A percentile compares a stretch with the other conserved stretches of the same genome.
phyloP scores from a whole-genome alignment of 768 basidiomycete genomes.

The Daedalea quercina region DNA sequence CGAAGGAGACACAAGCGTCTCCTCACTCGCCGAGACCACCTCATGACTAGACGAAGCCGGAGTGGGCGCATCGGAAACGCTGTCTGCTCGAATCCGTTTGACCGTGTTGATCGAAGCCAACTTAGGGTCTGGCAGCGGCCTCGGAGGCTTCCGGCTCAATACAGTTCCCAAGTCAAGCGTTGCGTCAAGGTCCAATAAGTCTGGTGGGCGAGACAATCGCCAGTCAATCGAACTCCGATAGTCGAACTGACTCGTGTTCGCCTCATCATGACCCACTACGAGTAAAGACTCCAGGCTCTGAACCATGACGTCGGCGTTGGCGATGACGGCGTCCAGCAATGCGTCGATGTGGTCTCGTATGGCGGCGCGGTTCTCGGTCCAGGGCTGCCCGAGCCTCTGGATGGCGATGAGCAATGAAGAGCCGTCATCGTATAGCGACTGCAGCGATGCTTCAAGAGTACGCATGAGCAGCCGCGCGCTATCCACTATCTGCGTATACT shows the following conservation, averaged over 20 bases:
- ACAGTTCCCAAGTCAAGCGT: constrained; percentile 22
- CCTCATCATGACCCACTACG: constrained; percentile 63
- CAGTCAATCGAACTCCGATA: constrained; percentile 74
- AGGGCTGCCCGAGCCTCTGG: constrained; percentile 31
- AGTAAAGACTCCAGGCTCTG: constrained; percentile 59
- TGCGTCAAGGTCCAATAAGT: constrained; percentile 36
- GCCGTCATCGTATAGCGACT: constrained; percentile 71
- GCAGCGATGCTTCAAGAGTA: constrained; percentile 60
- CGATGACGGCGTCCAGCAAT: constrained; percentile 43
- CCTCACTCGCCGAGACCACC: neutral
- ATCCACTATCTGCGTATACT: constrained; percentile 60
- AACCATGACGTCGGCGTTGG: constrained; percentile 49
- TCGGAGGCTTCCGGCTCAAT: constrained; percentile 14
- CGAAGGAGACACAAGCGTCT: constrained; percentile 7
- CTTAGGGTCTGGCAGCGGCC: constrained; percentile 8
- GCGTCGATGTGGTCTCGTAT: constrained; percentile 38
- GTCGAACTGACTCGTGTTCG: constrained; percentile 58
- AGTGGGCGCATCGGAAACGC: constrained; percentile 10
- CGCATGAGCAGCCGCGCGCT: constrained; percentile 66
- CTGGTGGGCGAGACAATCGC: constrained; percentile 47
- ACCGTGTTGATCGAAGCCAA: constrained; percentile 17
- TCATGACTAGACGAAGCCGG: constrained; percentile 11
- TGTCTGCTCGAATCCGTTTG: constrained; percentile 12
- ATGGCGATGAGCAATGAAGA: constrained; percentile 50
- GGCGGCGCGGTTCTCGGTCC: constrained; percentile 1